These are phyloP conservation scores for Termitomyces eurrhizus DNA, from an alignment of 768 basidiomycete genomes.

Conservation along the genomic window DNA sequence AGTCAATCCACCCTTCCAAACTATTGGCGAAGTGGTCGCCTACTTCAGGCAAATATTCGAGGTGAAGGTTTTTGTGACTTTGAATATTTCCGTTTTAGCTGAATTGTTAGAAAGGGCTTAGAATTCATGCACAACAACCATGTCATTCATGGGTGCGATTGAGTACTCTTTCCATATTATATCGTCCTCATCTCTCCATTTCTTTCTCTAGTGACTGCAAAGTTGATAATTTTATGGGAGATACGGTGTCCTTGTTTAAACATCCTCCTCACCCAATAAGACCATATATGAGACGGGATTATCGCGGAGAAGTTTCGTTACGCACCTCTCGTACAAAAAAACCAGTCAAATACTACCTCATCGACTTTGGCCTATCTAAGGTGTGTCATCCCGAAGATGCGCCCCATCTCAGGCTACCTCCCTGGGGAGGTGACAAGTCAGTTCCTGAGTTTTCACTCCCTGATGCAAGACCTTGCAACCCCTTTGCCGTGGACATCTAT, in stretches of 20 bases:
- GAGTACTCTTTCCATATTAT: background rate
- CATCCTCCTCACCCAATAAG: background rate
- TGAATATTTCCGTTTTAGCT: background rate
- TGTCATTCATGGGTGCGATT: constrained; percentile 1
- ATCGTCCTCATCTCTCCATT: background rate
- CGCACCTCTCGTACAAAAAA: background rate
- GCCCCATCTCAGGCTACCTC: too few species aligned
- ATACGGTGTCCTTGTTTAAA: background rate
- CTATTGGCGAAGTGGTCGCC: background rate
- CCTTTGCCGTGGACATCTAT: too few species aligned
- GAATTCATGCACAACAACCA: constrained; percentile 1
- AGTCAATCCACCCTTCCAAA: background rate
- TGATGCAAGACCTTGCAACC: too few species aligned
- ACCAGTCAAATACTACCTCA: constrained; percentile 1
- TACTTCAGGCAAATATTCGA: background rate
- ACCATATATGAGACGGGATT: background rate
- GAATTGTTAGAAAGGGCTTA: background rate
- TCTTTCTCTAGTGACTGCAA: background rate
- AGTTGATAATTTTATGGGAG: constrained; percentile 1
- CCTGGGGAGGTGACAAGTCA: too few species aligned
- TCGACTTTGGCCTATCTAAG: background rate
- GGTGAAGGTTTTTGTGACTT: background rate
- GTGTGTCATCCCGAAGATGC: too few species aligned
- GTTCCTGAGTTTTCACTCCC: too few species aligned
- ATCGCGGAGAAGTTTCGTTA: background rate